Percentiles rank a stretch among this genome's conserved stretches.
These are phyloP conservation scores for Mortierella sp. DNA, from an alignment of 371 early-diverging fungal species.

Conservation along the genomic window DNA sequence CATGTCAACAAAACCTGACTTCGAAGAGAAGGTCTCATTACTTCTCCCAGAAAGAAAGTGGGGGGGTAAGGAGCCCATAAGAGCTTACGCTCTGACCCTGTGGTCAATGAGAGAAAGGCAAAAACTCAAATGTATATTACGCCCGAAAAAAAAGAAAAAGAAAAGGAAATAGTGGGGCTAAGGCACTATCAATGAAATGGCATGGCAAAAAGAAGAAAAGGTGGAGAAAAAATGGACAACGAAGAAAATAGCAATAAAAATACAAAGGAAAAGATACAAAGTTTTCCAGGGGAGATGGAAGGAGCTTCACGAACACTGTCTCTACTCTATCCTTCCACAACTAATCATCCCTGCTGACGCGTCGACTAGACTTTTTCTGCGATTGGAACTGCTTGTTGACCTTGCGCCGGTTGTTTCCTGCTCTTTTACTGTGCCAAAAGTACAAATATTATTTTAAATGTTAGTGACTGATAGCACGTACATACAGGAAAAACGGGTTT, in stretches of 20 bases:
- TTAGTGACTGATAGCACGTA: background rate
- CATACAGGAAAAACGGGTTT: conserved; percentile 10
- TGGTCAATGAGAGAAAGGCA: too few relatives aligned
- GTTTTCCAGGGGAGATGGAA: background rate
- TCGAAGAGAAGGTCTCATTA: too few relatives aligned
- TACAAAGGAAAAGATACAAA: background rate
- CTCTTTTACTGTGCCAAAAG: conserved; percentile 55
- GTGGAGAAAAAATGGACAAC: background rate
- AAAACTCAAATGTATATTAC: background rate
- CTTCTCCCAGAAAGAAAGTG: too few relatives aligned
- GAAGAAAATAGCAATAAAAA: conserved; percentile 4
- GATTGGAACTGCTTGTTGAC: conserved; percentile 69
- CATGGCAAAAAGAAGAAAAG: background rate
- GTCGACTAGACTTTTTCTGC: conserved; percentile 66
- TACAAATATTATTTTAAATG: background rate
- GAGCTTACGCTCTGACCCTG: too few relatives aligned
- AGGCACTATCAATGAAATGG: background rate
- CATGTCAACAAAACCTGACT: background rate
- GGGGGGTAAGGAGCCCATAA: too few relatives aligned
- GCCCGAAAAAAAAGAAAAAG: background rate
- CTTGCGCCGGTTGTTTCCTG: conserved; percentile 64
- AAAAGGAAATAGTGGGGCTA: background rate
- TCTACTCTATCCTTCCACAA: background rate
- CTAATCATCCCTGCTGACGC: conserved; percentile 59
- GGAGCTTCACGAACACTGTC: background rate